phyloP scores from a whole-genome alignment of 2,329 filamentous ascomycete genomes.

The Diaporthe sp. region DNA sequence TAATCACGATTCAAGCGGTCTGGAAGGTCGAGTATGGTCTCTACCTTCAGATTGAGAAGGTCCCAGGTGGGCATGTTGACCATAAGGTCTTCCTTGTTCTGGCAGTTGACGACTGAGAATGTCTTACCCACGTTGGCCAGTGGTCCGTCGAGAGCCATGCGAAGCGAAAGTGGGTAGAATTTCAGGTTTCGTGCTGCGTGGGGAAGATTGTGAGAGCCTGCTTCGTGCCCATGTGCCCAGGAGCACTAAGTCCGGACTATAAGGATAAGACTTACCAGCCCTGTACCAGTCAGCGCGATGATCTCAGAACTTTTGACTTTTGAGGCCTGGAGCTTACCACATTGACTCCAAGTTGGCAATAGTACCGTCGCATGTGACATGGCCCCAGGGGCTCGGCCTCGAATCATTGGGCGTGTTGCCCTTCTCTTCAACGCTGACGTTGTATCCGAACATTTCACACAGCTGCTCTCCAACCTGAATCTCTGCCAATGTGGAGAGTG shows the following conservation, averaged over 20 bases:
- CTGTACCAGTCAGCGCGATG: background rate
- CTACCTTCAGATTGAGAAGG: slow-evolving; percentile 58
- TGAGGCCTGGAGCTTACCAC: slow-evolving; percentile 52
- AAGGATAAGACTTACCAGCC: slow-evolving; percentile 7
- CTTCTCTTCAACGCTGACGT: slow-evolving; percentile 44
- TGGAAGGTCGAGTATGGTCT: slow-evolving; percentile 56
- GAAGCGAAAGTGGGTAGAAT: slow-evolving; percentile 52
- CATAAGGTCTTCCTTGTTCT: slow-evolving; percentile 37
- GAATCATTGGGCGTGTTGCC: slow-evolving; percentile 44
- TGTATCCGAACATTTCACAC: slow-evolving; percentile 60
- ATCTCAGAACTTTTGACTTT: background rate
- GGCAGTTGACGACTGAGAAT: slow-evolving; percentile 54
- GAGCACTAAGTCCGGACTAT: background rate
- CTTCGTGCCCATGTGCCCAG: fast-evolving
- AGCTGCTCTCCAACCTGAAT: slow-evolving; percentile 60
- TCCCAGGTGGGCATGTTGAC: slow-evolving; percentile 56
- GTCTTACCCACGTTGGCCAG: slow-evolving; percentile 48
- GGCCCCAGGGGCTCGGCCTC: slow-evolving; percentile 53
- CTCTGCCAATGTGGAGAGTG: slow-evolving; percentile 59
- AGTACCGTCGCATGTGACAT: slow-evolving; percentile 60
- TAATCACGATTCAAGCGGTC: slow-evolving; percentile 54
- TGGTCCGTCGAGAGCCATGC: slow-evolving; percentile 42
- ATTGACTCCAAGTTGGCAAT: slow-evolving; percentile 64
- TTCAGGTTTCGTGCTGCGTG: slow-evolving; percentile 57
- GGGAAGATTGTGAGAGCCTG: background rate